Base-by-base conservation (phyloP, 768 basidiomycete genomes). In the Hericium rajendrae region DNA sequence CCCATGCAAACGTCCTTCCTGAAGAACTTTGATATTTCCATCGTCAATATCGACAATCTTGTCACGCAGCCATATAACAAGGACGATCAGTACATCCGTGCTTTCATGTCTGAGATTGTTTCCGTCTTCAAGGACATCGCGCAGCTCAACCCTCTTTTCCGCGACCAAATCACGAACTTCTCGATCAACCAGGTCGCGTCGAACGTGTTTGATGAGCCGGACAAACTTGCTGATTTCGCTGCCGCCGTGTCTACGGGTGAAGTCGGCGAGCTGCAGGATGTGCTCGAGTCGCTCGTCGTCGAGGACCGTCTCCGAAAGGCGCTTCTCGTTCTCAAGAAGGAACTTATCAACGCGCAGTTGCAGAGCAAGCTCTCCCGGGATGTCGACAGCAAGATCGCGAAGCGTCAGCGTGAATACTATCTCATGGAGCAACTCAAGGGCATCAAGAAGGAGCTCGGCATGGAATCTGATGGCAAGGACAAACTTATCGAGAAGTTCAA, bases 91-190 rank as follows among this genome's bases (percentile, higher is more conserved):
- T 88, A 94, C 70, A 86, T 95, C 64, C 88, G 93, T 26, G 95
- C 95, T 4, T 90, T 97, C 72, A 94, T 93, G 83, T 86, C 87
- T 46, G 95, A 98, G 72, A 92, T 98, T 59, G 88, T 98, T 62
- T 87, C 89, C 48, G 92, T 94, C 40, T 97, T 98, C 82, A 98
- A 98, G 76, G 94, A 97, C 67, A 97, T 98, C 59, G 94, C 94
- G 0, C 91, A 94, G 69, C 80, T 97, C 46, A 95, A 97, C 71
- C 94, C 94, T 2, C 83, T 97, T 62, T 97, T 98, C 85, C 88
- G 94, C 46, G 95, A 97, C 74, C 94, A 97, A 68, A 95, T 97
- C 63, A 93, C 94, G 60, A 93, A 92, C 69, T 97, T 97, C 71
- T 89, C 89, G 15, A 93, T 95, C 71, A 88, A 88, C 68, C 92